Evolutionary conservation across 2,329 filamentous ascomycete species (phyloP), one percentile per base, ranked within the genome.

Genomic region (Colletotrichum sp.): DNA sequence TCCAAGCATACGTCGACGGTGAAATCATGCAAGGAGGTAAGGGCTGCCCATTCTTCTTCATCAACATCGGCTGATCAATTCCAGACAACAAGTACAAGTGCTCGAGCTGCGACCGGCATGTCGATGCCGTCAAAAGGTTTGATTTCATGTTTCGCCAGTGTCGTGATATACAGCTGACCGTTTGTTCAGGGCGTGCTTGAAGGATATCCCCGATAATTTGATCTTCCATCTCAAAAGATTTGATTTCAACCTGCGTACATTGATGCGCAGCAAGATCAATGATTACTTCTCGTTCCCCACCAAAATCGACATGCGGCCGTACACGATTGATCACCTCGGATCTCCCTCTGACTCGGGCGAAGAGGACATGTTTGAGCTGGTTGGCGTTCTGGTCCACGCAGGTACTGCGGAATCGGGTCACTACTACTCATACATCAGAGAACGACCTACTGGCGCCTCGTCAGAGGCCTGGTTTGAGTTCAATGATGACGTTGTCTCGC

Each of bases 31-130:
- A 98, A 88, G 97, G 98, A 78, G 93, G 93, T 92, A 83, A 80
- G 89, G 30, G 13, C 30, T 24, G 30, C 59, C 28, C 30, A 64
- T 24, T 18, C 7, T 24, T 6, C 10, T 63, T 39, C 32, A 34
- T 18, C 24, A 21, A 26, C 12, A n/a, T 28, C 43, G 14, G 26
- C 70, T 67, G 28, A 72, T 34, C 32, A 48, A 18, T 63, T 24
- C 59, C 34, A 93, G 96, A 98, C 81, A 99, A 99, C 87, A 98
- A 98, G 86, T 99, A 99, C 88, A 98, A 98, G 78, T 99, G 97
- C 85, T 96, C 96, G 34, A 94, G 92, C 6, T 99, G 97, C 83
- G 95, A 95, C 77, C 92, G 92, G 13, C 94, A 97, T 80, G 97
- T 99, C 18, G 94, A 98, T 84, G 97, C 97, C 24, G 95, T 99